Conservation (phyloP, 805 yeast species). For the Candida glaebosa region DNA sequence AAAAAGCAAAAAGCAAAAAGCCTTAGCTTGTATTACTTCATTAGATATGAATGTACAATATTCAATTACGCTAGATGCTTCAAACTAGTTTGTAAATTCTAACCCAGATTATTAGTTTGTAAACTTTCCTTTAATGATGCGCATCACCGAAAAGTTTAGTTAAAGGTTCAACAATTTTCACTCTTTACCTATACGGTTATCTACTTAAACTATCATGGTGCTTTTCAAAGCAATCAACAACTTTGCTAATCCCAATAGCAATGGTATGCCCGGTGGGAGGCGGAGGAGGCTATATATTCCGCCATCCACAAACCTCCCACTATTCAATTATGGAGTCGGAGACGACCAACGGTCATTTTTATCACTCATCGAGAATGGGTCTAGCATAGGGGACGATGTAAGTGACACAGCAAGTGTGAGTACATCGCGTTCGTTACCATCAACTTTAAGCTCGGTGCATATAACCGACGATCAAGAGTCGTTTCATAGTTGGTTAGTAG, state of each 20-base stretch:
- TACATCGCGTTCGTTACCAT: slow-evolving; percentile 40
- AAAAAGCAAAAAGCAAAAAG: too few species aligned
- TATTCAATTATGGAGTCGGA: slow-evolving; percentile 41
- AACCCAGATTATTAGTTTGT: too few species aligned
- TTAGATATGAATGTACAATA: neutral
- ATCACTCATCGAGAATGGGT: slow-evolving; percentile 35
- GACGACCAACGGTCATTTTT: slow-evolving; percentile 43
- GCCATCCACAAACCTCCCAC: slow-evolving; percentile 41
- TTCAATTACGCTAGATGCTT: neutral
- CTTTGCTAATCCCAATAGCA: slow-evolving; percentile 37
- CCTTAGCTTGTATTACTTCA: too few species aligned
- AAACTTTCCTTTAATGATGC: too few species aligned
- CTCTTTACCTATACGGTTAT: too few species aligned
- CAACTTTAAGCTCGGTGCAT: slow-evolving; percentile 34
- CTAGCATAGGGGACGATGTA: slow-evolving; percentile 24
- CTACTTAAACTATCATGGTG: slow-evolving; percentile 34
- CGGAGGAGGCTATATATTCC: slow-evolving; percentile 41
- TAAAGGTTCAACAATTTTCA: too few species aligned
- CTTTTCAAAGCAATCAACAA: slow-evolving; percentile 37
- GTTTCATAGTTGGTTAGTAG: slow-evolving; percentile 41
- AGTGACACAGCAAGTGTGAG: slow-evolving; percentile 42
- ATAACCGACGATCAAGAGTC: slow-evolving; percentile 36
- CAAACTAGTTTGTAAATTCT: neutral
- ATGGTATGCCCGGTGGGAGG: slow-evolving; percentile 31
- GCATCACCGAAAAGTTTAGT: neutral